Conservation (phyloP, 2,329 filamentous ascomycete species). For the Escovopsis weberi region DNA sequence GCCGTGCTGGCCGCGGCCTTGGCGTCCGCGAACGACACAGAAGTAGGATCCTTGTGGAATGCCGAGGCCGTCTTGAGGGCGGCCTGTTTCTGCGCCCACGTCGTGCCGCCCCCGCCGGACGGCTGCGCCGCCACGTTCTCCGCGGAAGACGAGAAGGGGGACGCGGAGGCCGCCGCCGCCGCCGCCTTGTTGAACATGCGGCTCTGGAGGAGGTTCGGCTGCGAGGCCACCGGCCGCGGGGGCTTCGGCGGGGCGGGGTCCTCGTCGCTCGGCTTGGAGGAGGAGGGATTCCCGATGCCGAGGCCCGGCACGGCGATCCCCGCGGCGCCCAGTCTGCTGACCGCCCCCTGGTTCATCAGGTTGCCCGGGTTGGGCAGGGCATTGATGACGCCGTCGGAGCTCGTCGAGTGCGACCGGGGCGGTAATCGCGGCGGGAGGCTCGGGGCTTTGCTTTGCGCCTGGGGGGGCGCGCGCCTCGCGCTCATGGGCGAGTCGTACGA, state of each 20-base stretch:
- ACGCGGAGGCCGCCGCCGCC: constrained; percentile 8
- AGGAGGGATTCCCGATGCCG: constrained; percentile 42
- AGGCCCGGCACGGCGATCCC: constrained; percentile 68
- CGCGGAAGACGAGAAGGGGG: constrained; percentile 33
- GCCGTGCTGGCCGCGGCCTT: constrained; percentile 43
- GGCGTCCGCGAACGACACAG: constrained; percentile 45
- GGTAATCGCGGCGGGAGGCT: constrained; percentile 56
- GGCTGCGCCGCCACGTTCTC: constrained; percentile 7
- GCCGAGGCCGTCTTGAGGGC: constrained; percentile 45
- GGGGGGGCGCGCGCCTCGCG: constrained; percentile 4
- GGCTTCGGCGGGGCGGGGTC: constrained; percentile 12
- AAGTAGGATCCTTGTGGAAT: constrained; percentile 46
- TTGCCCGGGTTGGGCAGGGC: constrained; percentile 16
- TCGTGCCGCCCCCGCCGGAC: constrained; percentile 34
- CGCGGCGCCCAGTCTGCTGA: constrained; percentile 52
- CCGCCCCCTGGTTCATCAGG: constrained; percentile 39
- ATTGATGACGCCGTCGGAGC: constrained; percentile 2
- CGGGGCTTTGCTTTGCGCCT: constrained; percentile 24
- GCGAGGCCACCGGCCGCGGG: constrained; percentile 18
- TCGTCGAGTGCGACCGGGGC: constrained; percentile 21
- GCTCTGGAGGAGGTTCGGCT: constrained; percentile 52
- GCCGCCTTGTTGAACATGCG: constrained; percentile 37
- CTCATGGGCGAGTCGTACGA: constrained; percentile 16
- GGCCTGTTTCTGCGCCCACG: constrained; percentile 50
- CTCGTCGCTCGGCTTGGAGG: constrained; percentile 14